phyloP scores from a whole-genome alignment of 768 basidiomycete genomes.

The Termitomyces sp. region DNA sequence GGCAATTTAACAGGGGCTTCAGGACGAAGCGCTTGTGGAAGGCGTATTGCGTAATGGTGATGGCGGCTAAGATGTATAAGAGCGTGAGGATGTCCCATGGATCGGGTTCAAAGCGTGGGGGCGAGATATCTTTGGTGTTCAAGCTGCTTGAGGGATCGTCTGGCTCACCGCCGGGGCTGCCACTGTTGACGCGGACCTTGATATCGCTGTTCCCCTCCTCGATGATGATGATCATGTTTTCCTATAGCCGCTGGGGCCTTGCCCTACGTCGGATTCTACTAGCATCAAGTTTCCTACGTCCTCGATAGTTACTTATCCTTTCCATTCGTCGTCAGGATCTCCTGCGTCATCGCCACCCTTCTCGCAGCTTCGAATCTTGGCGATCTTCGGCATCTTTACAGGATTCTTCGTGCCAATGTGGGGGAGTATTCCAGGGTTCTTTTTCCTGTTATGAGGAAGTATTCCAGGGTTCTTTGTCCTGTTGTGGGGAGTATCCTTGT shows the following conservation, averaged over 20 bases:
- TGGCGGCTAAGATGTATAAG: not conserved
- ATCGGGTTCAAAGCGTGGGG: not conserved
- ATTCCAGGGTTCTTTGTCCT: not conserved
- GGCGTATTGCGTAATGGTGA: no score
- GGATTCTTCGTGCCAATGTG: no score
- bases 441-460: not conserved
- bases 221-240: no score
- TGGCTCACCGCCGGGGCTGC: not conserved
- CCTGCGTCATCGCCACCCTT: not conserved
- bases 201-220: not conserved
- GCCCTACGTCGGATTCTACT: no score
- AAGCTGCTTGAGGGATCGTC: slow-evolving; percentile 1
- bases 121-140: not conserved
- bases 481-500: not conserved
- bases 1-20: not conserved
- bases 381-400: not conserved
- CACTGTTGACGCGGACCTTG: not conserved
- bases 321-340: not conserved
- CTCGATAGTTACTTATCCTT: no score
- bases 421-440: not conserved
- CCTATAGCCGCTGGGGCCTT: no score
- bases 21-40: not conserved
- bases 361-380: not conserved
- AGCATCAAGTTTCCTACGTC: no score
- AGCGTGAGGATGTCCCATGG: not conserved